These are phyloP conservation scores for Chiua virens DNA, from an alignment of 768 basidiomycete genomes.

Conservation along the genomic window DNA sequence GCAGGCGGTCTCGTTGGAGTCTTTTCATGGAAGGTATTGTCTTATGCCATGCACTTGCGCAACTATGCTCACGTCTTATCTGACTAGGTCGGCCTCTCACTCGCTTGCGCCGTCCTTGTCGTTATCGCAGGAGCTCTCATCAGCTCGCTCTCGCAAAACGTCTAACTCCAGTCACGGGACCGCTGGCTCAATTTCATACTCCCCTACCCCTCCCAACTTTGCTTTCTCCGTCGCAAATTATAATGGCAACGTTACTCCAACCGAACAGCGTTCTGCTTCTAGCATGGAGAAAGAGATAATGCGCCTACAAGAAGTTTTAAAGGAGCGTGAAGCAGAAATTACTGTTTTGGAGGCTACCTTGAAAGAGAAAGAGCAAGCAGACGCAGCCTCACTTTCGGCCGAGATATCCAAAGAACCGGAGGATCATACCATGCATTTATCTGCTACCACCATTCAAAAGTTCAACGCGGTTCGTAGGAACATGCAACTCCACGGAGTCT, in stretches of 20 bases:
- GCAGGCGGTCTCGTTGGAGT: slow-evolving; percentile 84
- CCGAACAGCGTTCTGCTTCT: slow-evolving; percentile 71
- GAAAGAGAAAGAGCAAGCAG: slow-evolving; percentile 35
- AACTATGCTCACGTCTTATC: slow-evolving; percentile 12
- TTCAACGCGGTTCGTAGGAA: slow-evolving; percentile 73
- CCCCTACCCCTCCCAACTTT: slow-evolving; percentile 57
- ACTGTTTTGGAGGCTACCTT: slow-evolving; percentile 60
- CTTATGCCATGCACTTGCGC: slow-evolving; percentile 3
- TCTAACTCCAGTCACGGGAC: slow-evolving; percentile 77
- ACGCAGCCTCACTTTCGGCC: not conserved
- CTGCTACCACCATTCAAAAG: slow-evolving; percentile 69
- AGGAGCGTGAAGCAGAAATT: slow-evolving; percentile 92
- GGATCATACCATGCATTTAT: slow-evolving; percentile 44
- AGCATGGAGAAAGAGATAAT: slow-evolving; percentile 95
- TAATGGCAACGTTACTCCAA: slow-evolving; percentile 21
- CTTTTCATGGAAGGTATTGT: slow-evolving; percentile 79
- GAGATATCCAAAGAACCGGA: slow-evolving; percentile 14
- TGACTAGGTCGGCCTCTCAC: slow-evolving; percentile 80
- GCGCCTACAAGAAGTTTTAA: slow-evolving; percentile 90
- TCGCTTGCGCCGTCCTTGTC: slow-evolving; percentile 94
- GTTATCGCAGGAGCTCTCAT: slow-evolving; percentile 95
- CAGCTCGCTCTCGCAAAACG: slow-evolving; percentile 80
- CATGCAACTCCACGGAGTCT: slow-evolving; percentile 52
- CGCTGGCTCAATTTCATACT: slow-evolving; percentile 63
- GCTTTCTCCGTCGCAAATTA: slow-evolving; percentile 54